Conservation (phyloP, 768 basidiomycete species). For the Auriscalpium orientale region DNA sequence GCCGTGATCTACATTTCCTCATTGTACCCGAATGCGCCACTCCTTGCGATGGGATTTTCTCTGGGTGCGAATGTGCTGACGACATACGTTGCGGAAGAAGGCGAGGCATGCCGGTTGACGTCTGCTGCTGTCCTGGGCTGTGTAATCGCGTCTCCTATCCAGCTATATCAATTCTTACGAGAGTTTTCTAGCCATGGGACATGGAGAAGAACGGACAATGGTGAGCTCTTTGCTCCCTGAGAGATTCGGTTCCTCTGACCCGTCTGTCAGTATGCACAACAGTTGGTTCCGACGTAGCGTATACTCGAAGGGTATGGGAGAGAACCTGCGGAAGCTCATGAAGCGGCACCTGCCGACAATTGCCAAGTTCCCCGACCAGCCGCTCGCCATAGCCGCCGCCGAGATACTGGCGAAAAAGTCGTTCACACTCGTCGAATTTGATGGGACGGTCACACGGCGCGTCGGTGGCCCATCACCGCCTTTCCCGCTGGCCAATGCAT, state of each 20-base stretch:
- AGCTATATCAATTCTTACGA: conserved; percentile 4
- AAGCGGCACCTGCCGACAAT: conserved; percentile 42
- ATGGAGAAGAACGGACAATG: conserved; percentile 28
- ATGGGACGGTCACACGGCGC: conserved; percentile 56
- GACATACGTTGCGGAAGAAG: conserved; percentile 83
- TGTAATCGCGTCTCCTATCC: conserved; percentile 38
- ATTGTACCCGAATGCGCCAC: conserved; percentile 68
- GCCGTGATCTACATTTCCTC: conserved; percentile 70
- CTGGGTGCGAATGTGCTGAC: conserved; percentile 90
- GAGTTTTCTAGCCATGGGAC: conserved; percentile 40
- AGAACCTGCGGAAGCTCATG: conserved; percentile 57
- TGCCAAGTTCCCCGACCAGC: conserved; percentile 42
- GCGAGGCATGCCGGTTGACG: conserved; percentile 48
- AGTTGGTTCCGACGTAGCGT: conserved; percentile 52
- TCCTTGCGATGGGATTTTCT: conserved; percentile 88
- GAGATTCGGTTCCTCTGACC: conserved; percentile 7
- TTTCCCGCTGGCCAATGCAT: conserved; percentile 38
- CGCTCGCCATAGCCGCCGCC: conserved; percentile 40
- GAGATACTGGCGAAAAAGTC: conserved; percentile 39
- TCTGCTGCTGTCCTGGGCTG: conserved; percentile 69
- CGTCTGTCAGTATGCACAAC: conserved; percentile 38
- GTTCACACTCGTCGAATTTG: conserved; percentile 51
- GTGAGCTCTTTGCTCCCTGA: conserved; percentile 19
- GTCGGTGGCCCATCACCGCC: conserved; percentile 53
- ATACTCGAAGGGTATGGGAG: conserved; percentile 76